Percentiles rank a stretch among this genome's conserved stretches.
Evolutionary conservation across 805 yeast genomes (phyloP).

Genomic region (Wickerhamomyces subpelliculosus): DNA sequence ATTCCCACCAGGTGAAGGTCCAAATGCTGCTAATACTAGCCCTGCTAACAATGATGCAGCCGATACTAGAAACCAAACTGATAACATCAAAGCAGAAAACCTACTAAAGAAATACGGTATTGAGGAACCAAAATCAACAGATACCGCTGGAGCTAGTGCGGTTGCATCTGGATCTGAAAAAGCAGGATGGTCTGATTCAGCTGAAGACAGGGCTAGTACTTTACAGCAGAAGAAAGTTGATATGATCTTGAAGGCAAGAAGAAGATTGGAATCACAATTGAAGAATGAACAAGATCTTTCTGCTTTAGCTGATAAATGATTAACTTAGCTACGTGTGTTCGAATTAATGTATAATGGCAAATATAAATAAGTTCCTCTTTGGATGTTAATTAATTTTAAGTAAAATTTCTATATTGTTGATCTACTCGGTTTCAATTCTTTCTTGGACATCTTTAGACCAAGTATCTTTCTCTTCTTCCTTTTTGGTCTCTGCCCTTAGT

Average conservation of each 20-base stretch:
- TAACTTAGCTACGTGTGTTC: too few relatives aligned
- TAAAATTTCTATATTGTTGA: too few relatives aligned
- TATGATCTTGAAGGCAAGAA: slow-evolving; percentile 57
- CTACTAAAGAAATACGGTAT: slow-evolving; percentile 38
- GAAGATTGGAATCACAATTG: slow-evolving; percentile 38
- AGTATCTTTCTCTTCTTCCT: too few relatives aligned
- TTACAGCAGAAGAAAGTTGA: slow-evolving; percentile 44
- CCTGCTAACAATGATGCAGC: slow-evolving; percentile 8
- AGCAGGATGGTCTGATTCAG: slow-evolving; percentile 34
- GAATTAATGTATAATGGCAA: too few relatives aligned
- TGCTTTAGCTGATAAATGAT: slow-evolving; percentile 13
- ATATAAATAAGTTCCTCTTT: too few relatives aligned
- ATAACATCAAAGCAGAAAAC: slow-evolving; percentile 21
- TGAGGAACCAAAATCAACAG: slow-evolving; percentile 18
- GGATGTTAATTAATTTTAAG: too few relatives aligned
- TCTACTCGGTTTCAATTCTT: too few relatives aligned
- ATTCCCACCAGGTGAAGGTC: slow-evolving; percentile 36
- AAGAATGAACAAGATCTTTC: slow-evolving; percentile 19
- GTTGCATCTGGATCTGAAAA: slow-evolving; percentile 9
- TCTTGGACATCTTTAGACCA: too few relatives aligned
- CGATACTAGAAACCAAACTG: slow-evolving; percentile 13
- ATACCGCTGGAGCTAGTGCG: not conserved
- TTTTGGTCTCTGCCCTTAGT: too few relatives aligned
- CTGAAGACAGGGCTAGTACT: slow-evolving; percentile 35
- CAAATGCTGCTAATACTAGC: slow-evolving; percentile 6